Evolutionary conservation across 495 filamentous ascomycete genomes (phyloP), one percentile per base, ranked within the genome.

Genomic region (Hypomontagnella monticulosa): DNA sequence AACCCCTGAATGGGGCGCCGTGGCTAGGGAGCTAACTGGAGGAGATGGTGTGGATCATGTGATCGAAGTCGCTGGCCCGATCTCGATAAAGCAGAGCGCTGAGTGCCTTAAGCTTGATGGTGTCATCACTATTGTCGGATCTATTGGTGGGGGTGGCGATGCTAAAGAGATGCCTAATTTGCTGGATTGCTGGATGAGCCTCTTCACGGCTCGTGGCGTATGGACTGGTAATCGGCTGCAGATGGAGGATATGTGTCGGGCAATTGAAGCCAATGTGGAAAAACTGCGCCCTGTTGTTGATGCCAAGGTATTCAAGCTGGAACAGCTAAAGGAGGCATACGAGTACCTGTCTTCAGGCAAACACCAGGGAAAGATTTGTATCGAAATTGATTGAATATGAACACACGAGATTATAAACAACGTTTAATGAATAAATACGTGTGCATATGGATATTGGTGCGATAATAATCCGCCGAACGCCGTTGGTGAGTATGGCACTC

Each of bases 1-100:
- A 7, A 79, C 84, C 32, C 69, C 79, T 0, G 81, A 84, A 66
- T 91, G 88, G 88, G 87, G 86, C 52, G 81, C 84, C 56, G 80
- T 76, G 32, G 88, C 85, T 20, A 83, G 82, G 65, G 78, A 78
- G 58, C 66, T 88, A 20, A 87, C 87, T 0, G 78, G 76, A 7
- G 79, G 78, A 4, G 61, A 49, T 3, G 88, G 88, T 34, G 84
- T 89, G 27, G 80, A 88, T 61, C 78, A 87, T 65, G 77, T 91
- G 30, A 65, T 88, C 15, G 85, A 88, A 68, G 80, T 87, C 15
- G 85, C 82, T 1, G 86, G 86, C 3, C 65, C 79, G 3, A 78
- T 73, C 10, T 84, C 84, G 2, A 76, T 88, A 44, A 47, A 70
- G 57, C 84, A 88, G 74, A 83, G 80, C 52, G 75, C 87, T 60